These are phyloP conservation scores for Boletellus sp. DNA, from an alignment of 768 basidiomycete species.

Conservation along the genomic window DNA sequence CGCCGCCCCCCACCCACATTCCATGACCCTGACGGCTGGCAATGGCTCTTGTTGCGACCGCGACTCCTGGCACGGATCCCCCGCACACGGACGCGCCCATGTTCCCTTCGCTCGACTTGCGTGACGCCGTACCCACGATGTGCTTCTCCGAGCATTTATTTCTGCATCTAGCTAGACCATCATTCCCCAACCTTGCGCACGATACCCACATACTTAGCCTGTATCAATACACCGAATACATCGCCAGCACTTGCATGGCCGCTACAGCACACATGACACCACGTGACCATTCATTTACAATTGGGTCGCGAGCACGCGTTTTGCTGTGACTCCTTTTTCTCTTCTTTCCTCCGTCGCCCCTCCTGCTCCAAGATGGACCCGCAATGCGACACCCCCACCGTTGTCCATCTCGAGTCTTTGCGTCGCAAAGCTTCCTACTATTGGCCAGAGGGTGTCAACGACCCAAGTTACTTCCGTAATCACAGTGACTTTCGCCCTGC, in stretches of 20 bases:
- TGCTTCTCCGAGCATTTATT: slow-evolving; percentile 19
- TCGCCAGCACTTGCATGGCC: not conserved
- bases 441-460: slow-evolving; percentile 15
- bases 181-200: slow-evolving; percentile 15
- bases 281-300: slow-evolving; percentile 11
- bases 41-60: slow-evolving; percentile 11
- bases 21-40: slow-evolving; percentile 7
- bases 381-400: slow-evolving; percentile 5
- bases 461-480: not conserved
- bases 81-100: not conserved
- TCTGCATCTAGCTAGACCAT: slow-evolving; percentile 28
- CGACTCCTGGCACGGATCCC: not conserved
- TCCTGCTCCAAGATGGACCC: slow-evolving; percentile 10
- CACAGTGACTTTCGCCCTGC: slow-evolving; percentile 26
- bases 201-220: slow-evolving; percentile 28
- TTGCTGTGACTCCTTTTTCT: slow-evolving; percentile 2
- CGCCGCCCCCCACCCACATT: not conserved
- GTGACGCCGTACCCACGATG: slow-evolving; percentile 2
- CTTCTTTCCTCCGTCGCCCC: slow-evolving; percentile 1
- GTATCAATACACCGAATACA: slow-evolving; percentile 27
- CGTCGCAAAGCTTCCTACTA: slow-evolving; percentile 23
- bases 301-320: slow-evolving; percentile 5
- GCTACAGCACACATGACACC: not conserved
- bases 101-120: slow-evolving; percentile 1
- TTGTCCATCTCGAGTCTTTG: slow-evolving; percentile 29